Evolutionary conservation across 23 red algal species (phyloP), one percentile per base, ranked within the genome.

Genomic region (Agarophyton chilense): DNA sequence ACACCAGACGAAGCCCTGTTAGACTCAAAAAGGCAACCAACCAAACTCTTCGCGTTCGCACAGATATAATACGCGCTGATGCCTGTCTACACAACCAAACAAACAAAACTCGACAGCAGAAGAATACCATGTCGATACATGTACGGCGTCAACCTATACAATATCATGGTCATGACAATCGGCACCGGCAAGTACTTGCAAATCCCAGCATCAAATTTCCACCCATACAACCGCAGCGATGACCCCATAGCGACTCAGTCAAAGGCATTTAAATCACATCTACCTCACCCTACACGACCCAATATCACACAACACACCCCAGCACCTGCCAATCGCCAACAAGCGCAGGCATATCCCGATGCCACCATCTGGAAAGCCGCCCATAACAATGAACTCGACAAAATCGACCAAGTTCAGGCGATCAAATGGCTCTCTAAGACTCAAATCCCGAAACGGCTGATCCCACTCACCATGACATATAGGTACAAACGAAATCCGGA

Each of bases 361-460:
- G 83, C 49, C 21, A 24, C 8, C 0, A 3, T 26, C 16, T 87
- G 61, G 50, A 40, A 7, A 57, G 28, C 31, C 17, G 83, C 83
- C 0, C 83, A 87, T 41, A 54, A 87, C 65, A 25, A 52, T 13
- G 83, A 87, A 72, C 49, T 87, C 13, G 43, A 12, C 4, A 73
- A 70, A 16, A 42, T 87, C 1, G 83, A 87, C 29, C 52, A 70
- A 21, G 1, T 56, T 29, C 52, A 75, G 38, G 14, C 41, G 40
- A 87, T 87, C 21, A 32, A 87, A 53, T 87, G 64, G 36, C 46
- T 87, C n/a, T 46, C 44, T 0, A 53, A 34, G 16, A 28, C 0
- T 16, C 25, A 26, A 10, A 64, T 31, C 41, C 31, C 25, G 43
- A 19, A n/a, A 56, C 50, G 18, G 34, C 62, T 64, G 17, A 76